A percentile compares a stretch with the other conserved stretches of the same genome.
Conservation (phyloP, 2,329 filamentous ascomycete genomes). For the Xylaria sp. region DNA sequence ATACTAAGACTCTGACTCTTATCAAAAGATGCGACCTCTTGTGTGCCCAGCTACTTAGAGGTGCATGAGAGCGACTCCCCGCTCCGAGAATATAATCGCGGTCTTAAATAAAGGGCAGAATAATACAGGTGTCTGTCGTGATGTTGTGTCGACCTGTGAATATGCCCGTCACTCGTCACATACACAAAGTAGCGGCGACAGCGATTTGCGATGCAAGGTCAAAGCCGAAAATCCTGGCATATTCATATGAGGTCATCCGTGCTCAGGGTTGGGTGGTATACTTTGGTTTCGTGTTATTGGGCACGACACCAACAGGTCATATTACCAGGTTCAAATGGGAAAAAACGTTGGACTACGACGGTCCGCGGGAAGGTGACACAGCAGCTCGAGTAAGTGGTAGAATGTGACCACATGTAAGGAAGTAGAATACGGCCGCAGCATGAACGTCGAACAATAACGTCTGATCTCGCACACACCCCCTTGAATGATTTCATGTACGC, state of each 20-base stretch:
- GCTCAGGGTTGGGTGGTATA: conserved; percentile 1
- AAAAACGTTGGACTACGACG: conserved; percentile 4
- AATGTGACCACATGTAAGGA: conserved; percentile 27
- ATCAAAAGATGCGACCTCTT: not conserved
- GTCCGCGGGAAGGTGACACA: conserved; percentile 24
- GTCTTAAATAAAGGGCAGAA: not conserved
- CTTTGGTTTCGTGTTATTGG: conserved; percentile 16
- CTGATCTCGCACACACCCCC: conserved; percentile 15
- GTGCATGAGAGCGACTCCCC: not conserved
- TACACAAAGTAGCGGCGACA: not conserved
- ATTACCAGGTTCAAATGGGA: conserved; percentile 15
- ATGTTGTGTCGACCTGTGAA: conserved; percentile 7
- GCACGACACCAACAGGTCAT: conserved; percentile 19
- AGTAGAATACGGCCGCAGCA: conserved; percentile 12
- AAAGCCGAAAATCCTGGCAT: conserved; percentile 3
- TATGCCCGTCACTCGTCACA: not conserved
- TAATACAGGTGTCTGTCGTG: not conserved
- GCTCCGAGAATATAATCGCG: not conserved
- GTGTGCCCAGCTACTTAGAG: not conserved
- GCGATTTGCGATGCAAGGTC: not conserved
- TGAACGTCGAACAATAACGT: conserved; percentile 1
- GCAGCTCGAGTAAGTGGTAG: conserved; percentile 23
- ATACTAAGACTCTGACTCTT: not conserved
- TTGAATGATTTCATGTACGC: not conserved
- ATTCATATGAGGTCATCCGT: conserved; percentile 25